These are phyloP conservation scores for Spathaspora hagerdaliae DNA, from an alignment of 805 yeast species.

Conservation along the genomic window DNA sequence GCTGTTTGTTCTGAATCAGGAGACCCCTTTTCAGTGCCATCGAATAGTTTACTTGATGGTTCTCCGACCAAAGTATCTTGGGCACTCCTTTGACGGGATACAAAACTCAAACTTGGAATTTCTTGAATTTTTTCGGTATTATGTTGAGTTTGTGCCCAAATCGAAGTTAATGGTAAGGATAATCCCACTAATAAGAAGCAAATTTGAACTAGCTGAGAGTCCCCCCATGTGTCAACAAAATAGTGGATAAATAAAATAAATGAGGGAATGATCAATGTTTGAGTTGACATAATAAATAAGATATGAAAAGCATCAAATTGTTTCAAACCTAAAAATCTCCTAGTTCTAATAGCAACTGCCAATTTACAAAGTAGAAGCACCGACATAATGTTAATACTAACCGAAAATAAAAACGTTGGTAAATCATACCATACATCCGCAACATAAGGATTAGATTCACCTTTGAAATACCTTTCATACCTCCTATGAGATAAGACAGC, in stretches of 20 bases:
- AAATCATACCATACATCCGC: slow-evolving; percentile 29
- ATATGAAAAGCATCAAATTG: slow-evolving; percentile 84
- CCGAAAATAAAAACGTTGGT: slow-evolving; percentile 62
- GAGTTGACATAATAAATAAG: slow-evolving; percentile 73
- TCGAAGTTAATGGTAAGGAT: slow-evolving; percentile 76
- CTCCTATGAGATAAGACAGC: slow-evolving; percentile 24
- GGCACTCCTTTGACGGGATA: slow-evolving; percentile 4
- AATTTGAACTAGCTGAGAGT: slow-evolving; percentile 44
- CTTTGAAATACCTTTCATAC: not conserved
- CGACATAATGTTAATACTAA: slow-evolving; percentile 62
- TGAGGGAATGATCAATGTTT: slow-evolving; percentile 79
- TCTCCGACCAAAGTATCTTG: not conserved
- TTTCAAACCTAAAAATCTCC: slow-evolving; percentile 72
- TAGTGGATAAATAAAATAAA: slow-evolving; percentile 49
- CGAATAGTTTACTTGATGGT: not conserved
- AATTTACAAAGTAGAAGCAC: slow-evolving; percentile 62
- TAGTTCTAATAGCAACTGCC: slow-evolving; percentile 59
- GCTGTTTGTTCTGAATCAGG: not conserved
- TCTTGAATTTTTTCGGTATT: slow-evolving; percentile 18
- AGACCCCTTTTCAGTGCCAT: not conserved
- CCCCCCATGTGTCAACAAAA: slow-evolving; percentile 19
- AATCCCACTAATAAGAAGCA: slow-evolving; percentile 62
- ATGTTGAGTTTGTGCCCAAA: slow-evolving; percentile 81
- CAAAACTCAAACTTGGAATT: slow-evolving; percentile 6
- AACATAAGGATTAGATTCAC: slow-evolving; percentile 31